Evolutionary conservation across 2,329 filamentous ascomycete genomes (phyloP), one percentile per base, ranked within the genome.

Genomic region (Nothopassalora personata): DNA sequence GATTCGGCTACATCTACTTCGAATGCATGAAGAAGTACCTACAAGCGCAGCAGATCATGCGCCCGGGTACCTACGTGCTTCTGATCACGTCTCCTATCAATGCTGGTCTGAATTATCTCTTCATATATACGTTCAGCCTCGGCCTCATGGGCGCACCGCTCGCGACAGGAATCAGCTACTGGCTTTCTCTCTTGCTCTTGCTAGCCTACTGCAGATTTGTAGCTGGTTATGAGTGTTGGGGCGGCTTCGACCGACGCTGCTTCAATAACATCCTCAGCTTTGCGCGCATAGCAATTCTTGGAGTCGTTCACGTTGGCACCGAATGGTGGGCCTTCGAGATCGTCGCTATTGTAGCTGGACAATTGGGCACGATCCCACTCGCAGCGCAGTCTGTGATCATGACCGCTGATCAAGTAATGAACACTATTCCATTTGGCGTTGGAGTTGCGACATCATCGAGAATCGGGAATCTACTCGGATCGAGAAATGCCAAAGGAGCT

Each of bases 291-390:
- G 89, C 91, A 0, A 74, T 88, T 13, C 78, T 95, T 0, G 91
- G 91, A 0, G 80, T 95, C 46, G 76, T 95, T 3, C 91, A 95
- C 64, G 89, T 96, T 5, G 91, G 70, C 9, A 94, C 90, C 0
- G 91, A 96, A 74, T 96, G 90, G 91, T 95, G 91, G 91, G 91
- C 91, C 0, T 96, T 96, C 67, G 91, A 95, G 74, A 93, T 95
- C 64, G 90, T 95, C 1, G 90, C 90, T 1, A 81, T 95, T 0
- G 89, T 88, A 1, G 90, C 91, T 5, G 91, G 91, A 1, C 83
- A 86, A 36, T 81, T 96, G 0, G 91, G 91, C 3, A 92, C 89
- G 0, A 76, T 91, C 34, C 82, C 90, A 0, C 80, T 96, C 0
- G 91, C 91, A 0, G 89, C 91, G 0, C 91, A 96, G 73, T 89